Evolutionary conservation across 2,329 filamentous ascomycete genomes (phyloP), one percentile per base, ranked within the genome.

Genomic region (Ilyonectria sp.): DNA sequence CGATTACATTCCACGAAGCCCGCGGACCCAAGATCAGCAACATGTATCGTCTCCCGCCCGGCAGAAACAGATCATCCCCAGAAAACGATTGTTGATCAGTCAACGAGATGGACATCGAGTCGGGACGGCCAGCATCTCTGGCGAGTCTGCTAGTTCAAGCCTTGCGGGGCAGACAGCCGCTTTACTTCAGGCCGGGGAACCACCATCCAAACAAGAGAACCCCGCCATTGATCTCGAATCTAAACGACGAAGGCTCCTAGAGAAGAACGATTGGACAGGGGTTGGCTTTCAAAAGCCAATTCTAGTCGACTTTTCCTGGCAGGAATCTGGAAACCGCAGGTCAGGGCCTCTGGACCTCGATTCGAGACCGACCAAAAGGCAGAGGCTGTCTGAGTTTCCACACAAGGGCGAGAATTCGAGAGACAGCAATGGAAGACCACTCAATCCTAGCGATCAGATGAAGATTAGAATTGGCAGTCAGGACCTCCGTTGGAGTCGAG

Each of bases 241-340:
- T 4, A 79, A 77, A 46, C 74, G 74, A 37, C 72, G 67, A 23
- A 73, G 43, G 50, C 66, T 80, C 4, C 63, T 80, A 19, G 57
- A 74, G 10, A 76, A 73, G 47, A 60, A 53, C 11, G 75, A 79
- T 35, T 82, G 80, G 79, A 76, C 74, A 0, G 78, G 80, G 4
- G 65, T 80, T 7, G 67, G 65, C 19, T 56, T 78, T 11, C 79
- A 81, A 52, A 81, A 79, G 54, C 69, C 76, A 9, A 65, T 79
- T 15, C 49, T 66, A 2, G 62, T 74, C 8, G 66, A 74, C 11
- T 75, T 73, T 49, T 63, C 74, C 6, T 66, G 65, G 52, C 66
- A 69, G 23, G 65, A 47, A 23, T 60, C 62, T 17, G 47, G 13
- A 47, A 6, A 15, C 15, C 15, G 31, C 19, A 71, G 49, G 21